A percentile compares a stretch with the other conserved stretches of the same genome.
Conservation (phyloP, 179 eudicot species). For the Actinidia chinensis region DNA sequence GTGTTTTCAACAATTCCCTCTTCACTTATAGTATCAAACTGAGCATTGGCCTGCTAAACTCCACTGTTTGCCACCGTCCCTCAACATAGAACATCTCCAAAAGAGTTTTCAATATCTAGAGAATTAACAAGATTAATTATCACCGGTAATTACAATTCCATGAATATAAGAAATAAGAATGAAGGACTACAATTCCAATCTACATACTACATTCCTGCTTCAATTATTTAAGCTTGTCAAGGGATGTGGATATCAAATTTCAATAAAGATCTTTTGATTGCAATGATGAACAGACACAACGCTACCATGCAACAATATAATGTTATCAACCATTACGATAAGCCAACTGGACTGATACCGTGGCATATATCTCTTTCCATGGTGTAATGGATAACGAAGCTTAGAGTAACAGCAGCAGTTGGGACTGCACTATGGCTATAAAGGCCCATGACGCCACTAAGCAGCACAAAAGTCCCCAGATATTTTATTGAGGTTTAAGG, state of each 20-base stretch:
- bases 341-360: neutral
- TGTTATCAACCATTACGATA: neutral
- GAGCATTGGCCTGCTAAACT: conserved; percentile 94
- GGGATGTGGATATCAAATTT: neutral
- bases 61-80: conserved; percentile 91
- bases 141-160: conserved; percentile 8
- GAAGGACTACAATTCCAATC: neutral
- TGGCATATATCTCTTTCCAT: neutral
- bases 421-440: neutral
- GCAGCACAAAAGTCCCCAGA: neutral
- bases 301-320: neutral
- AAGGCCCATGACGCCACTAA: neutral
- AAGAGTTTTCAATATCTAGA: conserved; percentile 83
- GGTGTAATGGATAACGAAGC: neutral
- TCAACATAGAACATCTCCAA: conserved; percentile 90
- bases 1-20: conserved; percentile 49
- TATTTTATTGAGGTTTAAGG: neutral
- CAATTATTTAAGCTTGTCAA: neutral
- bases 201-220: conserved; percentile 4
- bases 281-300: neutral
- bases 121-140: conserved; percentile 24
- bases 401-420: neutral
- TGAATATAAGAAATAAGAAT: neutral
- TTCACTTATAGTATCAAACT: conserved; percentile 84
- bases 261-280: neutral